Evolutionary conservation across 78 protist species (phyloP), one percentile per base, ranked within the genome.

Genomic region (Emiliania huxleyi): DNA sequence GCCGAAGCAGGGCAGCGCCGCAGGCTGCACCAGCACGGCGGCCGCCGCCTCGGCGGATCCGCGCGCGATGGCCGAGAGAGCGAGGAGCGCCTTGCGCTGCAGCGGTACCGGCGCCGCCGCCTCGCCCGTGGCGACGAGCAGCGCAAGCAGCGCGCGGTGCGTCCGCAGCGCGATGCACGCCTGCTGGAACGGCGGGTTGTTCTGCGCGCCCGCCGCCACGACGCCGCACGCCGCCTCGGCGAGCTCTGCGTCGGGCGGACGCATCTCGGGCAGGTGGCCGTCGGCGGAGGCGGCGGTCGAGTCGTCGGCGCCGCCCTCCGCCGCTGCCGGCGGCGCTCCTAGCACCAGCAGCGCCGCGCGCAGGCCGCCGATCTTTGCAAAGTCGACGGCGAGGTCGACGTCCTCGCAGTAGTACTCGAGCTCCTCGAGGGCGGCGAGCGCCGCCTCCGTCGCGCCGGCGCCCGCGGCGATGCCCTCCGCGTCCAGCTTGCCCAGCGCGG

Each of bases 401-500:
- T 15, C 25, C 55, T 81, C 89, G 6, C 1, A 37, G 89, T 42
- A 44, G 56, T 44, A 81, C 89, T 81, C 56, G 23, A 81, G 52
- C 89, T 81, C 89, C 89, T 77, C 85, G n/a, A 77, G 44, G 35
- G 85, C 85, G 46, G 48, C 89, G 19, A 44, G 56, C 56, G 56
- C 89, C 21, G 6, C 22, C 3, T 44, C 89, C 23, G 0, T 1
- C n/a, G n/a, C n/a, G 6, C 40, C 56, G 40, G 23, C 40, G 12
- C 38, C 19, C 18, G 0, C 25, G 42, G 18, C 40, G 23, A 19
- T 11, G 11, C 23, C 49, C 2, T 5, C 37, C 25, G 56, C 2
- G 2, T 18, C 25, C 0, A 44, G 18, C 89, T 81, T 81, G 56
- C 52, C 48, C 35, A 44, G 38, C 23, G 35, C 4, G 29, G 0